Evolutionary conservation across 495 filamentous ascomycete genomes (phyloP).

Genomic region (Aspergillus asperescens): DNA sequence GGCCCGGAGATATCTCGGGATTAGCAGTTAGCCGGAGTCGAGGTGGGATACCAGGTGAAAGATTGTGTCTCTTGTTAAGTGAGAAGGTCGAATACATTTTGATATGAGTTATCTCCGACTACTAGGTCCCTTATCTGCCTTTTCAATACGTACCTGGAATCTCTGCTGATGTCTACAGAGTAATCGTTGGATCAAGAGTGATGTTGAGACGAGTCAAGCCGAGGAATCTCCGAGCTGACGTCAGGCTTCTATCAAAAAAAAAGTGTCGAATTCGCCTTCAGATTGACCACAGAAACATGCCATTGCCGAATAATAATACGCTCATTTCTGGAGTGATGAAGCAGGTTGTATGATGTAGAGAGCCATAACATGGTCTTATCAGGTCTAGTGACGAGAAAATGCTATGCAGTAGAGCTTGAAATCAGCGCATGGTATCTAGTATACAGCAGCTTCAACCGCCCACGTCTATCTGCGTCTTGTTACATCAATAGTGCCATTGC

Average conservation of each 20-base stretch:
- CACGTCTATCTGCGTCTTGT: no score
- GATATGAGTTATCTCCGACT: no score
- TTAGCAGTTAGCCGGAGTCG: background rate
- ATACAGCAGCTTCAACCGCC: background rate
- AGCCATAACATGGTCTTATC: background rate
- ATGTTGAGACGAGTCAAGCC: slow-evolving; percentile 8
- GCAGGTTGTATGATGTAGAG: background rate
- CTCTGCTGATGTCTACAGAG: no score
- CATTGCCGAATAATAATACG: background rate
- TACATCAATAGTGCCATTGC: background rate
- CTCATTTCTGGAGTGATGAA: background rate
- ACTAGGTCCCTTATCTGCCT: no score
- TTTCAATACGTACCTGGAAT: no score
- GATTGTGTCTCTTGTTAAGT: background rate
- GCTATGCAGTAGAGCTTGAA: background rate
- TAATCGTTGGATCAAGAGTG: background rate
- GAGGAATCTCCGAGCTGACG: slow-evolving; percentile 30
- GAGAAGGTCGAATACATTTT: no score
- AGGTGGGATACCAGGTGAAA: background rate
- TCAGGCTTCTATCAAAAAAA: slow-evolving; percentile 13
- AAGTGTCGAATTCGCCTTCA: background rate
- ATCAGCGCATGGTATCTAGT: background rate
- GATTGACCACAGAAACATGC: background rate
- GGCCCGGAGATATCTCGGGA: slow-evolving; percentile 18
- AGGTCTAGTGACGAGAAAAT: background rate